A percentile compares a stretch with the other conserved stretches of the same genome.
phyloP scores from a whole-genome alignment of 1,139 yeast species.

The Geotrichum citri-aurantii region DNA sequence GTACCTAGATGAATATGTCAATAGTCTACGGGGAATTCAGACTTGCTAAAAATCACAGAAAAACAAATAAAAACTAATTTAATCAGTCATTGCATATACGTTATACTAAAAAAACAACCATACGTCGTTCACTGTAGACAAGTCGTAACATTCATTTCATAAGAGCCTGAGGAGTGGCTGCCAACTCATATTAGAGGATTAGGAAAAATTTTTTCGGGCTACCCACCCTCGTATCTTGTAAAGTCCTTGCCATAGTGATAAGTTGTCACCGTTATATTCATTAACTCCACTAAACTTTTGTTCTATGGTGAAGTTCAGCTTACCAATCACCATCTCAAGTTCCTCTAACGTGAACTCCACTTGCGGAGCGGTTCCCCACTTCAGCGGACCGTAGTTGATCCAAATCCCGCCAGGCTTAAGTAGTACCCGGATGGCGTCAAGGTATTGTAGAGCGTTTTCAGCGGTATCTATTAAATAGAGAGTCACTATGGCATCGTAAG shows the following conservation, averaged over 20 bases:
- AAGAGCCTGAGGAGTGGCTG: background rate
- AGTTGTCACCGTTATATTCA: conserved; percentile 30
- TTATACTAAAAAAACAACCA: background rate
- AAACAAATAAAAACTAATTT: background rate
- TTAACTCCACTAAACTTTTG: conserved; percentile 33
- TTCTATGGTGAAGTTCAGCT: conserved; percentile 61
- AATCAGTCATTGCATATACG: background rate
- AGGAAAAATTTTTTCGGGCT: conserved; percentile 16
- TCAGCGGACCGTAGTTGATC: conserved; percentile 83
- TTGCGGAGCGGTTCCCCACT: conserved; percentile 81
- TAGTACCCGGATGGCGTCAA: conserved; percentile 50
- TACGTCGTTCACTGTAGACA: background rate
- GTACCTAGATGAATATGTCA: conserved; percentile 19
- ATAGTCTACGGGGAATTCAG: background rate
- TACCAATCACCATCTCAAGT: conserved; percentile 43
- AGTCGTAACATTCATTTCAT: background rate
- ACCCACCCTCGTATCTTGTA: conserved; percentile 31
- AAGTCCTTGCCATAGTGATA: conserved; percentile 27
- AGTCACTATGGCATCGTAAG: conserved; percentile 46
- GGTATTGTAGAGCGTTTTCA: conserved; percentile 66
- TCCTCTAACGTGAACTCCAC: conserved; percentile 69
- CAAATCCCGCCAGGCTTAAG: conserved; percentile 55
- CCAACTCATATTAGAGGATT: background rate
- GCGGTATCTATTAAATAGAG: conserved; percentile 85
- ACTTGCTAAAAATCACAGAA: background rate